phyloP scores from a whole-genome alignment of 139 green algal genomes.

The Closterium sp. region DNA sequence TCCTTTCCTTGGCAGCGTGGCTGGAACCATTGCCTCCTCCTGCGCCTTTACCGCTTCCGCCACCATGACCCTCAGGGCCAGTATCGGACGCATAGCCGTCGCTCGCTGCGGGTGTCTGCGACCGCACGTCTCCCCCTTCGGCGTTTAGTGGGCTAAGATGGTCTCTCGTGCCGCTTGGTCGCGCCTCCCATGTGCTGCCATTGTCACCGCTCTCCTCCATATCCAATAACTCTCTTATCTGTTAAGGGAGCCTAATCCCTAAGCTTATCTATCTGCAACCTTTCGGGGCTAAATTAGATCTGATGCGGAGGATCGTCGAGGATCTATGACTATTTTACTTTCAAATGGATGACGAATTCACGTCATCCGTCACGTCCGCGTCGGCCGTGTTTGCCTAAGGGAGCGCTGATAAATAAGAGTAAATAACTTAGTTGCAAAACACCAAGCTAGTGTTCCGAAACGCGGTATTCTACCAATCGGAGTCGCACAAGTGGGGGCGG shows the following conservation, averaged over 20 bases:
- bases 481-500: background rate
- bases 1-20: background rate
- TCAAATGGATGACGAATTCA: too few relatives aligned
- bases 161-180: background rate
- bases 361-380: background rate
- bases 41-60: background rate
- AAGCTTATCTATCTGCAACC: too few relatives aligned
- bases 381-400: too few relatives aligned
- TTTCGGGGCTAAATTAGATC: background rate
- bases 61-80: background rate
- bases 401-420: background rate
- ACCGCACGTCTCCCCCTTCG: background rate
- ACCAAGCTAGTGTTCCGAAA: background rate
- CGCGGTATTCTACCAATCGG: background rate
- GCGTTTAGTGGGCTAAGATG: background rate
- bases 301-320: background rate
- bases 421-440: background rate
- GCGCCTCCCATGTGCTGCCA: background rate
- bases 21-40: background rate
- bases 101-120: background rate
- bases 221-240: background rate
- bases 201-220: background rate
- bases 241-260: too few relatives aligned
- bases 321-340: too few relatives aligned
- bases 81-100: background rate